Evolutionary conservation across 305 asterid genomes (phyloP).

Genomic region (Vinca major): DNA sequence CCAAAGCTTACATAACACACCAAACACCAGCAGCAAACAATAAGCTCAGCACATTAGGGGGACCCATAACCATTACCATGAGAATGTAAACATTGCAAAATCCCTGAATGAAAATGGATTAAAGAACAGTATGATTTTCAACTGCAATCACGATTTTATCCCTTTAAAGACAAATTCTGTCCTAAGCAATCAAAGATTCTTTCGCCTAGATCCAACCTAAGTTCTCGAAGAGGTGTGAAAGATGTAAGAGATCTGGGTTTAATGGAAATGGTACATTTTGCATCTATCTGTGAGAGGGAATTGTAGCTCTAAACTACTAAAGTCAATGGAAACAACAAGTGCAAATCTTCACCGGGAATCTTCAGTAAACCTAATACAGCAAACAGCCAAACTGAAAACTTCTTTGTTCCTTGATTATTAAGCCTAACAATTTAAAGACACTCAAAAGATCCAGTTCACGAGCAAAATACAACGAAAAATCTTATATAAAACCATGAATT

Average conservation of each 20-base stretch:
- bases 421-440: neutral
- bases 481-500: neutral
- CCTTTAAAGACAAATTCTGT: neutral
- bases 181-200: neutral
- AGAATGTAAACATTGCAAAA: slow-evolving; percentile 26
- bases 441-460: neutral
- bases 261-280: neutral
- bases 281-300: neutral
- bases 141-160: neutral
- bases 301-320: neutral
- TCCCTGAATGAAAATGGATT: slow-evolving; percentile 28
- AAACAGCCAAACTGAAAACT: neutral
- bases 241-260: neutral
- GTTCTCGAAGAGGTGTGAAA: neutral
- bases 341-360: neutral
- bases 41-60: slow-evolving; percentile 46
- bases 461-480: neutral
- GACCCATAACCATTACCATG: slow-evolving; percentile 49
- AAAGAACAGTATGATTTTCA: neutral
- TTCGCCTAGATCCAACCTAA: neutral
- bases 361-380: neutral
- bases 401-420: neutral
- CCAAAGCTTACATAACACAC: slow-evolving; percentile 60
- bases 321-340: neutral
- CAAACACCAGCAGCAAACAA: slow-evolving; percentile 65